Evolutionary conservation across 495 filamentous ascomycete species (phyloP).

Genomic region (Staphylotrichum tortipilum): DNA sequence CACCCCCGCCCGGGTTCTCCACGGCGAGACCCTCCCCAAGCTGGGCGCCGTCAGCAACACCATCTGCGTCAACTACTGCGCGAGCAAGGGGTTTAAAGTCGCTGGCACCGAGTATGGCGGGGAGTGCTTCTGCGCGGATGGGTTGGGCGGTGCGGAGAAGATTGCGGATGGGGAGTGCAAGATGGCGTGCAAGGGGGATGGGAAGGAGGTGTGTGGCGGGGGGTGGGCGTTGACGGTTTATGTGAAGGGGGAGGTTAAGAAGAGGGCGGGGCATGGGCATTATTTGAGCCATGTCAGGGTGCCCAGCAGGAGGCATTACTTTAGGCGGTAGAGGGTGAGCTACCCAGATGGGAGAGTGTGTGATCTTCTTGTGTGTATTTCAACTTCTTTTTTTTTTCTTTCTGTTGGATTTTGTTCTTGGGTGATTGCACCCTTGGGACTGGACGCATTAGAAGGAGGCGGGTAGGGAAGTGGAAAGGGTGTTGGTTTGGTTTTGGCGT

Average conservation of each 20-base stretch:
- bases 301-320: no score
- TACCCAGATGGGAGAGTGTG: no score
- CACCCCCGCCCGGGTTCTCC: constrained; percentile 26
- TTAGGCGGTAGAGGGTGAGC: no score
- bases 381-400: no score
- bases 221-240: constrained; percentile 34
- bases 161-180: constrained; percentile 36
- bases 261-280: no score
- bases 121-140: constrained; percentile 58
- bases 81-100: constrained; percentile 39
- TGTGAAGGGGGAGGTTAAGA: constrained; percentile 31
- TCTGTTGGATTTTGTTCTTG: no score
- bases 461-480: no score
- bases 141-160: constrained; percentile 27
- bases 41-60: constrained; percentile 47
- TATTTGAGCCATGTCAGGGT: no score
- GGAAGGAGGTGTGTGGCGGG: constrained; percentile 39
- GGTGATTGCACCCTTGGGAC: no score
- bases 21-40: constrained; percentile 33
- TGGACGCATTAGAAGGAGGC: no score
- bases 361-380: no score
- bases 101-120: constrained; percentile 58
- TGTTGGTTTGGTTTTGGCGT: no score
- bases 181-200: constrained; percentile 38
- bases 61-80: constrained; percentile 51